Evolutionary conservation across 129 eudicot species (phyloP).

Genomic region (Helianthus tuberosus): DNA sequence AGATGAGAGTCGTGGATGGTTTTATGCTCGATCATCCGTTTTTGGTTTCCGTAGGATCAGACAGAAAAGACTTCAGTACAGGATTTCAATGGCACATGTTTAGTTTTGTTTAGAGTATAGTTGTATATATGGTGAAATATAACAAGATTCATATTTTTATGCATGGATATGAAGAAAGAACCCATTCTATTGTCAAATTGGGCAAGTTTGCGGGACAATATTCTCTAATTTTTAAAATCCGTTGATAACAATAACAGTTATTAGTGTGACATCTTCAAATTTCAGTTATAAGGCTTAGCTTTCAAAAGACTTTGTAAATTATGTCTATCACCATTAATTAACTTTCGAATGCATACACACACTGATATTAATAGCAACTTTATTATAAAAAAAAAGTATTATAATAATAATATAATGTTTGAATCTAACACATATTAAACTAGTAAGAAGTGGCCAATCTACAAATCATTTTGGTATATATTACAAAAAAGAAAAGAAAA

Average conservation of each 20-base stretch:
- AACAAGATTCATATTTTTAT: background rate
- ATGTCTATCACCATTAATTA: too few species aligned
- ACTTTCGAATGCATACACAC: too few species aligned
- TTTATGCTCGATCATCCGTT: too few species aligned
- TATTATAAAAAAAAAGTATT: too few species aligned
- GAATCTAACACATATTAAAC: background rate
- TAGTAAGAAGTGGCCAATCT: background rate
- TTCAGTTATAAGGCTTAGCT: background rate
- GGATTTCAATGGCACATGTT: background rate
- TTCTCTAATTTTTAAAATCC: background rate
- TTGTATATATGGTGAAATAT: background rate
- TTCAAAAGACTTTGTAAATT: too few species aligned
- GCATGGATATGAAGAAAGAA: background rate
- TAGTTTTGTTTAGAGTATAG: background rate
- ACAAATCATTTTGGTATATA: background rate
- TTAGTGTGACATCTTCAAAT: background rate
- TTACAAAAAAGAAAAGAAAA: background rate
- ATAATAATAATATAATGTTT: background rate
- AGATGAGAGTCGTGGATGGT: background rate
- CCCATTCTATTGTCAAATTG: slow-evolving; percentile 1
- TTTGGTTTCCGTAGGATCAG: too few species aligned
- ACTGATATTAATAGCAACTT: too few species aligned
- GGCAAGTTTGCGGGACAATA: background rate
- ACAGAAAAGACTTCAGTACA: too few species aligned
- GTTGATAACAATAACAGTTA: background rate